Evolutionary conservation across 2,329 filamentous ascomycete species (phyloP), one percentile per base, ranked within the genome.

Genomic region (Dryadomyces quercus-mongolicae): DNA sequence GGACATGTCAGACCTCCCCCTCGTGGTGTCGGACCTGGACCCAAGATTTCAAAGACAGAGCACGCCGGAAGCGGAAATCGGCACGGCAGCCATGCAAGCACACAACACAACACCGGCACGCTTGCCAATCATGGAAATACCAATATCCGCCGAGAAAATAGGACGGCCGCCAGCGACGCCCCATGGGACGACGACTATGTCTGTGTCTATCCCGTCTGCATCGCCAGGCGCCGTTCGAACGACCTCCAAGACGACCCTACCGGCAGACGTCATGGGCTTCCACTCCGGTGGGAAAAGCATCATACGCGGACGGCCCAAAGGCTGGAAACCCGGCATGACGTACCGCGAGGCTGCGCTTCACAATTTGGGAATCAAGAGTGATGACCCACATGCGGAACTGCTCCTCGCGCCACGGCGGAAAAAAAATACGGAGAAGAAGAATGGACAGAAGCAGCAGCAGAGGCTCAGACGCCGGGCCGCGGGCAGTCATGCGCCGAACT

Each of bases 271-370:
- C 8, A 45, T 56, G 12, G 56, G 55, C 13, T 49, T 52, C 25
- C 55, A 52, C 21, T 15, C 48, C 36, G 13, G 12, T 47, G n/a
- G 22, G 10, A 10, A 7, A 22, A 18, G 20, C 21, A 57, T 57
- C 34, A 68, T 69, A 54, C 66, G 70, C 42, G 76, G 77, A 8
- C 69, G 77, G 6, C 76, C 77, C 5, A 73, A 74, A 52, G 75
- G 75, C 22, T 77, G 69, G 68, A 69, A 64, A 51, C 62, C 63
- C 2, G 67, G 66, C 45, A 66, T 63, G 59, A 61, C 64, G 1
- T 69, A 67, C 56, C 54, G 59, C 3, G 56, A 60, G 13, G 58
- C 59, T 42, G 57, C 54, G 5, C 43, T 60, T 40, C 57, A 56
- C 40, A 60, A 60, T 21, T 10, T 55, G 21, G 57, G 59, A 2